A percentile compares a stretch with the other conserved stretches of the same genome.
These are phyloP conservation scores for Meyerozyma carpophila DNA, from an alignment of 1,139 yeast genomes.

Conservation along the genomic window DNA sequence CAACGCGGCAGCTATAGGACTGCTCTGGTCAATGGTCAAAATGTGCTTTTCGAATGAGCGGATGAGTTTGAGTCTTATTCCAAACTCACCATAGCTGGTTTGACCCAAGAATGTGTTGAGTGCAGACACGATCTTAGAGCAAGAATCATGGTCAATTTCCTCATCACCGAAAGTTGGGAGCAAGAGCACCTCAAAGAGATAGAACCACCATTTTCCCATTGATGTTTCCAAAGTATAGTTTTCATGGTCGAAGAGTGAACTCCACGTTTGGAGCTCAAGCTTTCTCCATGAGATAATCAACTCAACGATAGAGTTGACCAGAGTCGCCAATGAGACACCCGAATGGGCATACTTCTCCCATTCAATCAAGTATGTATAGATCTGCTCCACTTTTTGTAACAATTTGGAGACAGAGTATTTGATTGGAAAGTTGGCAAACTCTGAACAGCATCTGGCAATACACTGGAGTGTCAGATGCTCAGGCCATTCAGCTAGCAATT, in stretches of 20 bases:
- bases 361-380: conserved; percentile 74
- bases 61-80: conserved; percentile 51
- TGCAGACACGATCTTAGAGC: conserved; percentile 53
- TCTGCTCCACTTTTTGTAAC: conserved; percentile 80
- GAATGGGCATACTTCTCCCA: conserved; percentile 93
- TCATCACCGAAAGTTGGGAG: conserved; percentile 35
- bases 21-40: conserved; percentile 14
- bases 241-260: conserved; percentile 65
- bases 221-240: conserved; percentile 44
- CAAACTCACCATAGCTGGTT: conserved; percentile 71
- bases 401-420: conserved; percentile 72
- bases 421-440: conserved; percentile 58
- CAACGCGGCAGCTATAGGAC: conserved; percentile 38
- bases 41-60: conserved; percentile 58
- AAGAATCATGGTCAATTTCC: conserved; percentile 22
- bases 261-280: conserved; percentile 84
- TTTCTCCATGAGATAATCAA: conserved; percentile 88
- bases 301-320: conserved; percentile 53
- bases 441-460: conserved; percentile 59
- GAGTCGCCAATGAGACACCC: conserved; percentile 57
- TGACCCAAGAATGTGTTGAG: conserved; percentile 72
- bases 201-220: conserved; percentile 87
- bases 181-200: conserved; percentile 73
- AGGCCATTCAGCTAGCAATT: conserved; percentile 76
- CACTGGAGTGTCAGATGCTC: conserved; percentile 88